A percentile compares a stretch with the other conserved stretches of the same genome.
phyloP scores from a whole-genome alignment of 139 green algal species.

The Pycnococcus provasolii region DNA sequence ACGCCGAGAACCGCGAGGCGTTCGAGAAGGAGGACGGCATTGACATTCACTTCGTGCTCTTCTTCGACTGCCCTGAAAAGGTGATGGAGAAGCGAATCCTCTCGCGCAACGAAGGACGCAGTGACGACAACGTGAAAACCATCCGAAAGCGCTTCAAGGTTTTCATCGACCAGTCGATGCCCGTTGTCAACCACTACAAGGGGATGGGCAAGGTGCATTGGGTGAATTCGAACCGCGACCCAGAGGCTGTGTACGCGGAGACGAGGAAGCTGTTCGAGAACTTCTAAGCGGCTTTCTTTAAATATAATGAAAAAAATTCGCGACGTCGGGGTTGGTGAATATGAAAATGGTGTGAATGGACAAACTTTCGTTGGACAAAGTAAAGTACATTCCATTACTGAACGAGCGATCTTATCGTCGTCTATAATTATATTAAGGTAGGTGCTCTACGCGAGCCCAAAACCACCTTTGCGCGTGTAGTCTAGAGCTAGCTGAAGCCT shows the following conservation, averaged over 20 bases:
- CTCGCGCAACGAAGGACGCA: conserved; percentile 69
- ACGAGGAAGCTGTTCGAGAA: conserved; percentile 11
- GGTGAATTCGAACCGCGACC: conserved; percentile 42
- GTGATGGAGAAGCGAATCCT: conserved; percentile 82
- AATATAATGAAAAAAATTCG: neutral
- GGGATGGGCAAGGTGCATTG: conserved; percentile 49
- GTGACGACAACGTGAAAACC: conserved; percentile 92
- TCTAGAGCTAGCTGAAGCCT: too few species aligned
- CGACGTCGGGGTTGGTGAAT: too few species aligned
- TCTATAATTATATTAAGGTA: too few species aligned
- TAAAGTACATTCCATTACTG: too few species aligned
- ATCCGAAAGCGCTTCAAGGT: conserved; percentile 91
- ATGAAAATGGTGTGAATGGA: too few species aligned
- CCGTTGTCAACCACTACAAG: conserved; percentile 71
- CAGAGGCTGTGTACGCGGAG: conserved; percentile 41
- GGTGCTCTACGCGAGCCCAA: too few species aligned
- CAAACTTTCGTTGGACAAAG: too few species aligned
- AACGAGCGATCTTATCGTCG: too few species aligned
- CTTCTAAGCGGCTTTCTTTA: conserved; percentile 5
- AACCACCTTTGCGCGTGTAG: too few species aligned
- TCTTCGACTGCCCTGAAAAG: conserved; percentile 87
- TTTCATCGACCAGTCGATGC: conserved; percentile 69
- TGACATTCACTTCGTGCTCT: conserved; percentile 73
- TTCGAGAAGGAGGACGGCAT: conserved; percentile 62
- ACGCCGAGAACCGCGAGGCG: conserved; percentile 75